A percentile compares a stretch with the other conserved stretches of the same genome.
Evolutionary conservation across 805 yeast genomes (phyloP).

Genomic region (Yarrowia deformans): DNA sequence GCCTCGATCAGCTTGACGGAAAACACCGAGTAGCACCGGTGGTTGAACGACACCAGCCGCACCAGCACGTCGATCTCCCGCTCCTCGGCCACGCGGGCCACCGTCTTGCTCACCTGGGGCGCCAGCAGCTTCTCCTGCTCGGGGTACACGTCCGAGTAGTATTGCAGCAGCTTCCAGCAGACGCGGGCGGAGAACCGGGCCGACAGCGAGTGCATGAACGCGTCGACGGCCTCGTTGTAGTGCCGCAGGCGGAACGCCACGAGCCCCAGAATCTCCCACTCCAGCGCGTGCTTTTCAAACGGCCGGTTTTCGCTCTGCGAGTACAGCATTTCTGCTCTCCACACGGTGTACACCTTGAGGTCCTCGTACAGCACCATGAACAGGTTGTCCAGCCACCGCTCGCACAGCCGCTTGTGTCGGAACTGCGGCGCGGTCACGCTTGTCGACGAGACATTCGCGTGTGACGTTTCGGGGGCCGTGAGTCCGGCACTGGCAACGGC

Average conservation of each 20-base stretch:
- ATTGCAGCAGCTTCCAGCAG: slow-evolving; percentile 73
- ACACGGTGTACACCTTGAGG: slow-evolving; percentile 75
- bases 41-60: slow-evolving; percentile 93
- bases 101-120: slow-evolving; percentile 45
- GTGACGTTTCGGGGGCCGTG: slow-evolving; percentile 21
- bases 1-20: slow-evolving; percentile 71
- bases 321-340: slow-evolving; percentile 92
- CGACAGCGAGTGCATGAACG: slow-evolving; percentile 74
- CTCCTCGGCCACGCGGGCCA: slow-evolving; percentile 37
- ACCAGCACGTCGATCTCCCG: slow-evolving; percentile 70
- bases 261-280: slow-evolving; percentile 91
- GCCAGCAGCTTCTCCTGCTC: slow-evolving; percentile 53
- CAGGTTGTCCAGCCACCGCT: slow-evolving; percentile 78
- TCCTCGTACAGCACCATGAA: slow-evolving; percentile 76
- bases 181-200: slow-evolving; percentile 83
- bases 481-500: slow-evolving; percentile 1
- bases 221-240: slow-evolving; percentile 83
- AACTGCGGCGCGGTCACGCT: slow-evolving; percentile 41
- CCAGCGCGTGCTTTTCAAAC: slow-evolving; percentile 77
- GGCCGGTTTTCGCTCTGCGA: slow-evolving; percentile 86
- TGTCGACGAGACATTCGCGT: slow-evolving; percentile 20
- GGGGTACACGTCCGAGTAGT: slow-evolving; percentile 55
- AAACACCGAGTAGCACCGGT: slow-evolving; percentile 95
- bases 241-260: slow-evolving; percentile 88
- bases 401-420: slow-evolving; percentile 66